phyloP scores from a whole-genome alignment of 352 stramenopile genomes.

The Pythium aristosporum region DNA sequence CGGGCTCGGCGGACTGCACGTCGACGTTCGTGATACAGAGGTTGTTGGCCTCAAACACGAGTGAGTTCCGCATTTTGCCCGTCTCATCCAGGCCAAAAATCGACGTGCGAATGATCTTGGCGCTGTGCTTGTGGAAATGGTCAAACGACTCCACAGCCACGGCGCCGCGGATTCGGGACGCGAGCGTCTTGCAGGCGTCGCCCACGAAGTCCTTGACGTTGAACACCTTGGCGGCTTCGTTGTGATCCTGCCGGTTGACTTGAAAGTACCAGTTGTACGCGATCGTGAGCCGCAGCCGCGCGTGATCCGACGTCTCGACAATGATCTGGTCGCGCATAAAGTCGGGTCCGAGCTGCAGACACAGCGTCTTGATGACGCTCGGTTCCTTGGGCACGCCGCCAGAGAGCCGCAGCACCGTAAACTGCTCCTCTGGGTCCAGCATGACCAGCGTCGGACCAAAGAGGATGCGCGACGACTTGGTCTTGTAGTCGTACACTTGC shows the following conservation, averaged over 20 bases:
- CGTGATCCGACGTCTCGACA: conserved; percentile 80
- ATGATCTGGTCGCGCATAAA: conserved; percentile 87
- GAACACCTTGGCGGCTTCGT: conserved; percentile 69
- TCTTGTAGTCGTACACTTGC: conserved; percentile 86
- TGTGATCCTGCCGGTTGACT: conserved; percentile 48
- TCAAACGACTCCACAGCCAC: conserved; percentile 76
- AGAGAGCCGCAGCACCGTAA: conserved; percentile 72
- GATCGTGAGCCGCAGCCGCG: conserved; percentile 69
- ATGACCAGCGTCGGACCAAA: conserved; percentile 81
- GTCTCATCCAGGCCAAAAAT: conserved; percentile 71
- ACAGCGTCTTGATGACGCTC: conserved; percentile 81
- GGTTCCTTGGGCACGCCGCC: conserved; percentile 68
- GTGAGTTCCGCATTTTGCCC: conserved; percentile 48
- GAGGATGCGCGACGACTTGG: conserved; percentile 74
- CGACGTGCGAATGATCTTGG: conserved; percentile 72
- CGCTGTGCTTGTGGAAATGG: conserved; percentile 84
- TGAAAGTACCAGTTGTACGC: conserved; percentile 86
- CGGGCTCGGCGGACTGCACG: conserved; percentile 75
- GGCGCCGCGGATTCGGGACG: conserved; percentile 70
- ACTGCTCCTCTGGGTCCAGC: conserved; percentile 80
- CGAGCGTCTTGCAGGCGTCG: conserved; percentile 79
- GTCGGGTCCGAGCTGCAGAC: conserved; percentile 74
- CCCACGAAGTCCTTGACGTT: conserved; percentile 82
- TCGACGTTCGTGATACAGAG: conserved; percentile 83
- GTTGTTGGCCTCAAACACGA: conserved; percentile 75